phyloP scores from a whole-genome alignment of 108 stramenopile genomes.

The Cyclotella atomus region DNA sequence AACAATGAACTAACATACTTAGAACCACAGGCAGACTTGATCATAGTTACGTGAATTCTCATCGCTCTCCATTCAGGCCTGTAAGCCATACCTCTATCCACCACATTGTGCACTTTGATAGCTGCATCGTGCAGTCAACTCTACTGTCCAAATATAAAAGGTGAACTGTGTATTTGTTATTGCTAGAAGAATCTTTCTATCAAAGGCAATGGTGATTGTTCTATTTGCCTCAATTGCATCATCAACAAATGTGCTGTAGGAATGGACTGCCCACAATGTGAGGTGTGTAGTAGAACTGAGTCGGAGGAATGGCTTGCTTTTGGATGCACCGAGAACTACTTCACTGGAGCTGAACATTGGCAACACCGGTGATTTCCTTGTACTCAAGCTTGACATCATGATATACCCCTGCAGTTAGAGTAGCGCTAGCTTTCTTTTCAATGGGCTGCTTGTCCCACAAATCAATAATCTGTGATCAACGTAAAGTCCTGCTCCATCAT shows the following conservation, averaged over 20 bases:
- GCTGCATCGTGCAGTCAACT: conserved; percentile 60
- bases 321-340: conserved; percentile 59
- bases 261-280: conserved; percentile 84
- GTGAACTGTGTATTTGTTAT: conserved; percentile 57
- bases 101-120: conserved; percentile 65
- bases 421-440: conserved; percentile 55
- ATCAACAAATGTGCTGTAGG: conserved; percentile 61
- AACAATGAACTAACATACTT: no score
- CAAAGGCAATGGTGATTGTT: conserved; percentile 61
- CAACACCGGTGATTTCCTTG: conserved; percentile 73
- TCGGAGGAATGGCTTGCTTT: conserved; percentile 60
- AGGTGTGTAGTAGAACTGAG: conserved; percentile 55
- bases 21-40: no score
- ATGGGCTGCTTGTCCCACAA: conserved; percentile 55
- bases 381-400: conserved; percentile 84
- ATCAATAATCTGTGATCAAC: conserved; percentile 80
- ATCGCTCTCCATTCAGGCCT: conserved; percentile 49
- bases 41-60: conserved; percentile 63
- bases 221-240: conserved; percentile 59
- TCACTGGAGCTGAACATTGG: conserved; percentile 67
- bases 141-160: conserved; percentile 72
- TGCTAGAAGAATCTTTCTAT: conserved; percentile 61
- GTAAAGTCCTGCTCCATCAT: conserved; percentile 80
- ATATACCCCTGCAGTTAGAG: conserved; percentile 52
- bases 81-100: conserved; percentile 72